Conservation (phyloP, 805 yeast species). For the Candida khao-thaluensis region DNA sequence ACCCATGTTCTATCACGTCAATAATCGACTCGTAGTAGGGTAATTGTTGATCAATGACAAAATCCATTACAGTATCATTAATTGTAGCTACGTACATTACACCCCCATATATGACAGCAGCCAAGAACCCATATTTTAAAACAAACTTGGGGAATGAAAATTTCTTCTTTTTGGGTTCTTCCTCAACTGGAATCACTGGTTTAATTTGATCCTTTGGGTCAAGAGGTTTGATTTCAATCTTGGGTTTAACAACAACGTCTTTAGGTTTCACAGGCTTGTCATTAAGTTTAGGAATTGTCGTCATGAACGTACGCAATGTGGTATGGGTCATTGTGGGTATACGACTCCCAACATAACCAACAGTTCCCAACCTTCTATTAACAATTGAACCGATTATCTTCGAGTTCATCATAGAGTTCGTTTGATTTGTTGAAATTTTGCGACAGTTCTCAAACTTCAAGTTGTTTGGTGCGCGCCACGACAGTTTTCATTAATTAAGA, state of each 20-base stretch:
- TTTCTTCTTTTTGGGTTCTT: constrained; percentile 20
- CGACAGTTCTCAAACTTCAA: not conserved
- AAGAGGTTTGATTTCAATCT: no score
- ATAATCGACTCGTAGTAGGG: constrained; percentile 44
- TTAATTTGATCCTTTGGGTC: no score
- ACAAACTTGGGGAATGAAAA: constrained; percentile 32
- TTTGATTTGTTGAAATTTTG: constrained; percentile 3
- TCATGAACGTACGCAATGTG: not conserved
- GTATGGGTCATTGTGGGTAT: no score
- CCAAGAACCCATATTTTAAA: constrained; percentile 27
- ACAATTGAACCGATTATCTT: constrained; percentile 3
- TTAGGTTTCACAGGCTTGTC: not conserved
- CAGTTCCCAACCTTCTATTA: not conserved
- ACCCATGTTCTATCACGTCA: constrained; percentile 37
- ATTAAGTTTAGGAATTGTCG: not conserved
- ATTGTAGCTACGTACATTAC: constrained; percentile 42
- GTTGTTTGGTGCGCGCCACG: constrained; percentile 3
- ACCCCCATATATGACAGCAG: constrained; percentile 36
- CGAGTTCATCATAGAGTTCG: not conserved
- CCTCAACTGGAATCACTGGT: not conserved
- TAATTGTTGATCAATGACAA: constrained; percentile 42
- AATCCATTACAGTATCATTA: constrained; percentile 44
- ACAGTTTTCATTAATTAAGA: not conserved
- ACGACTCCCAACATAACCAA: no score
- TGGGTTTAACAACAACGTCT: constrained; percentile 1